Evolutionary conservation across 225 moss, liverwort and hornwort genomes (phyloP).

Genomic region (Rhytidiadelphus loreus): DNA sequence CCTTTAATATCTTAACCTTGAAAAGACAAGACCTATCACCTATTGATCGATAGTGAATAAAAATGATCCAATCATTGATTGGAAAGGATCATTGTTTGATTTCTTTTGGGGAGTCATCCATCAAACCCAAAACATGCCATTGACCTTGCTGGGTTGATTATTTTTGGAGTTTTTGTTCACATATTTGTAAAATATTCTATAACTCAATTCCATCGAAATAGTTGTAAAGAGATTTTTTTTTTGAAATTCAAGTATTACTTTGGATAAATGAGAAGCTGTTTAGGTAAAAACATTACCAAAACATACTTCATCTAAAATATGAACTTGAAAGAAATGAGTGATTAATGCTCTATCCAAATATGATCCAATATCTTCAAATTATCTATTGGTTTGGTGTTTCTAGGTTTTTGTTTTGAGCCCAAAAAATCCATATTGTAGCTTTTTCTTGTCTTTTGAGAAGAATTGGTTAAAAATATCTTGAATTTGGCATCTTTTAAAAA

Average conservation of each 20-base stretch:
- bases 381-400: accelerated
- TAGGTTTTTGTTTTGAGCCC: no score
- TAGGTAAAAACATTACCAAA: no score
- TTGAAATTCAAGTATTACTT: not conserved
- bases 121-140: not conserved
- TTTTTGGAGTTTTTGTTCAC: not conserved
- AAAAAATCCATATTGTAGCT: not conserved
- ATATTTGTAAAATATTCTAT: not conserved
- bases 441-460: not conserved
- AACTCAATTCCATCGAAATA: not conserved
- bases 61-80: not conserved
- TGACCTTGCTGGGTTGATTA: not conserved
- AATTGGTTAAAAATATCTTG: not conserved
- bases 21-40: not conserved
- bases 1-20: accelerated
- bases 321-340: not conserved
- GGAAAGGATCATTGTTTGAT: not conserved
- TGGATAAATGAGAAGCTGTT: no score
- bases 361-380: not conserved
- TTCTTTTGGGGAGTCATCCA: not conserved
- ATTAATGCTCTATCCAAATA: not conserved
- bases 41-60: not conserved
- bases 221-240: no score
- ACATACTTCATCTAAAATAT: not conserved
- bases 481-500: not conserved